Evolutionary conservation across 768 basidiomycete species (phyloP).

Genomic region (Suillus subalutaceus): DNA sequence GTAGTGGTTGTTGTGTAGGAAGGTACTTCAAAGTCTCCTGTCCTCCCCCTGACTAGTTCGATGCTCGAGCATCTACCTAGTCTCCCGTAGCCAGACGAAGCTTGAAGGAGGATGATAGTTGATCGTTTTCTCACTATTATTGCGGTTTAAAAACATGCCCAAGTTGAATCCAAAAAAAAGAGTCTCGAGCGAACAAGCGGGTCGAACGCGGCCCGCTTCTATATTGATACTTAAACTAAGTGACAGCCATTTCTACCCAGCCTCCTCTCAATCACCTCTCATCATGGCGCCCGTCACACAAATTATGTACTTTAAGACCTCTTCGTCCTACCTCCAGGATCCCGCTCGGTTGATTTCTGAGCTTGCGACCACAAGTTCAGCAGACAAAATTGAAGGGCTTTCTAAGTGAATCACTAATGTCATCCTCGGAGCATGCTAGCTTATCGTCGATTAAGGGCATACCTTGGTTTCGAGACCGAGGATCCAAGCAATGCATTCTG

Average conservation of each 20-base stretch:
- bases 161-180: no score
- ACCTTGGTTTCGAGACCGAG: conserved; percentile 30
- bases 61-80: no score
- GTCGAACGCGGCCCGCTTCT: no score
- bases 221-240: no score
- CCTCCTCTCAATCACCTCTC: background rate
- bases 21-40: no score
- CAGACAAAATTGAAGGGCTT: conserved; percentile 21
- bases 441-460: conserved; percentile 17
- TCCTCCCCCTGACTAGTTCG: no score
- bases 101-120: no score
- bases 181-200: no score
- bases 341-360: conserved; percentile 22
- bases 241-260: background rate
- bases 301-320: conserved; percentile 29
- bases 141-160: no score
- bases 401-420: conserved; percentile 17
- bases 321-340: conserved; percentile 20
- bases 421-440: conserved; percentile 1
- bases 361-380: conserved; percentile 12
- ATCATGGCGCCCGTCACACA: conserved; percentile 30
- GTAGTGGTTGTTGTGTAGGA: no score
- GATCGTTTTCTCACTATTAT: no score
- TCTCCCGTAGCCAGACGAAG: no score
- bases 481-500: conserved; percentile 29